Percentiles rank a stretch among this genome's conserved stretches.
phyloP scores from a whole-genome alignment of 176 grass and related monocot species.

The Oryza longistaminata region DNA sequence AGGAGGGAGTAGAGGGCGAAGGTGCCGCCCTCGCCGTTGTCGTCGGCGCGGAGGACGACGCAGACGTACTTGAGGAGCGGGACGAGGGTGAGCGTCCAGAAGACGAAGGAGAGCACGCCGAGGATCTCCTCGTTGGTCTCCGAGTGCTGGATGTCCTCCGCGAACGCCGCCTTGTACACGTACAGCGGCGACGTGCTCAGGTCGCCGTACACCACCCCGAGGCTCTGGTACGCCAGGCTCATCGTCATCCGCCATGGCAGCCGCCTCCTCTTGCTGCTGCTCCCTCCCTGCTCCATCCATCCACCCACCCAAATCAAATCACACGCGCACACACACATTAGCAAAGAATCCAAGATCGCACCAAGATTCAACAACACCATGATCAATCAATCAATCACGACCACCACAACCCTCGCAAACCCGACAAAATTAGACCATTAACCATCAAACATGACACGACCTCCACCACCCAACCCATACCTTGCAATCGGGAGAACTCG shows the following conservation, averaged over 20 bases:
- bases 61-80: slow-evolving; percentile 98
- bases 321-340: slow-evolving; percentile 1
- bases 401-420: background rate
- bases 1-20: slow-evolving; percentile 98
- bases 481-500: slow-evolving; percentile 36
- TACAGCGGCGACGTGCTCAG: slow-evolving; percentile 94
- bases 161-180: slow-evolving; percentile 96
- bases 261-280: slow-evolving; percentile 17
- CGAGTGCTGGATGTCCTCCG: slow-evolving; percentile 97
- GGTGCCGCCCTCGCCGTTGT: slow-evolving; percentile 96
- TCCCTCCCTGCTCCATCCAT: background rate
- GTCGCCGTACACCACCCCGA: slow-evolving; percentile 96
- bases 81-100: slow-evolving; percentile 97
- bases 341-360: slow-evolving; percentile 12
- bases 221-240: slow-evolving; percentile 88
- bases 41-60: slow-evolving; percentile 93
- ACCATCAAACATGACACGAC: background rate
- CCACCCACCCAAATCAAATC: background rate
- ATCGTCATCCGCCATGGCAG: slow-evolving; percentile 81
- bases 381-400: slow-evolving; percentile 23
- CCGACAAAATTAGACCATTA: background rate
- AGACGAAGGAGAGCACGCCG: slow-evolving; percentile 94
- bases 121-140: slow-evolving; percentile 98
- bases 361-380: slow-evolving; percentile 23
- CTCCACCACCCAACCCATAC: background rate